Percentiles rank a stretch among this genome's conserved stretches.
Conservation (phyloP, 2,329 filamentous ascomycete genomes). For the Trichoderma sp. region DNA sequence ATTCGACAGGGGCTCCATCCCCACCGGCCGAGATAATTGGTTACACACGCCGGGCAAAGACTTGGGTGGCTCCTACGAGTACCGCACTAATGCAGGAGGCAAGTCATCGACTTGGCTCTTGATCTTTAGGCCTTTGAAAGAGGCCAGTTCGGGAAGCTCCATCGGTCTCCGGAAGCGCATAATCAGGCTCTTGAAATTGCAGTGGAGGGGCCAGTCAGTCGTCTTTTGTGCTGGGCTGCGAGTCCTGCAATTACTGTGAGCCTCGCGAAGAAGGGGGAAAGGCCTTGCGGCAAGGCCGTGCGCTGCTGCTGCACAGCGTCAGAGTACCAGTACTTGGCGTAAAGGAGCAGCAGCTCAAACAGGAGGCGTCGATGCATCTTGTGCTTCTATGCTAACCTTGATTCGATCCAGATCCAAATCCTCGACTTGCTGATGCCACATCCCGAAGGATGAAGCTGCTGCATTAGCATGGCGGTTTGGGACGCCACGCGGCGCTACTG, state of each 20-base stretch:
- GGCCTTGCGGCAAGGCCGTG: constrained; percentile 11
- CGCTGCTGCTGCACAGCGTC: background rate
- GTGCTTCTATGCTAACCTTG: background rate
- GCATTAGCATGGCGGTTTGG: constrained; percentile 1
- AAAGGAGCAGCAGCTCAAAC: background rate
- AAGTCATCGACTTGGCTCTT: constrained; percentile 14
- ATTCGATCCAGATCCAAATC: background rate
- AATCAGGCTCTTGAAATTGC: constrained; percentile 10
- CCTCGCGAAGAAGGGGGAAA: background rate
- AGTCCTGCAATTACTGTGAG: constrained; percentile 9
- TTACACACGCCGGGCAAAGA: background rate
- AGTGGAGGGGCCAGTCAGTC: constrained; percentile 8
- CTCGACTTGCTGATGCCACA: background rate
- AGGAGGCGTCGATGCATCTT: constrained; percentile 11
- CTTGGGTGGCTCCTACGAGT: background rate
- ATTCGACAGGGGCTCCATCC: constrained; percentile 9
- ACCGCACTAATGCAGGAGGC: constrained; percentile 22
- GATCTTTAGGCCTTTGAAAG: background rate
- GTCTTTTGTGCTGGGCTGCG: background rate
- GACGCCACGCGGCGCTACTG: constrained; percentile 5
- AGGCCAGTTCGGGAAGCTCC: constrained; percentile 13
- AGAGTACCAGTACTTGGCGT: background rate
- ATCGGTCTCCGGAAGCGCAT: background rate
- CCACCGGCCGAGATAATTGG: constrained; percentile 16
- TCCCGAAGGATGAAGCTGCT: background rate